Percentiles rank a stretch among this genome's conserved stretches.
phyloP scores from a whole-genome alignment of 2,329 filamentous ascomycete genomes.

The Magnaporthales sp. region DNA sequence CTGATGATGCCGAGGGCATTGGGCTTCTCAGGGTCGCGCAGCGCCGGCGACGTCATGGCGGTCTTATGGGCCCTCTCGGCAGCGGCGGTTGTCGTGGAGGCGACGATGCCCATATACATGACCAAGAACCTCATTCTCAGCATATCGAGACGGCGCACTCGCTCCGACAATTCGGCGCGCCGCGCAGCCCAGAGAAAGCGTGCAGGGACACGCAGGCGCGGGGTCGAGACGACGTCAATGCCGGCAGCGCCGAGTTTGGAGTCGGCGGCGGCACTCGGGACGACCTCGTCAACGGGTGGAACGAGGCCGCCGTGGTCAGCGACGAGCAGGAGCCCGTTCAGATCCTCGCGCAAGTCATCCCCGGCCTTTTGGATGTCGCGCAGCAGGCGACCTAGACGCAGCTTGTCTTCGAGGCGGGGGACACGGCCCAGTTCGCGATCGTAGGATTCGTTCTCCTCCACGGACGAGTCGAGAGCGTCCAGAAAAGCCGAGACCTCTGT shows the following conservation, averaged over 20 bases:
- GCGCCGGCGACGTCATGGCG: slow-evolving; percentile 7
- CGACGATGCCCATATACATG: slow-evolving; percentile 53
- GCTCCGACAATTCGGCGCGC: slow-evolving; percentile 44
- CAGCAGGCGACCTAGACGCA: slow-evolving; percentile 47
- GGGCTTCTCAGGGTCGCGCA: slow-evolving; percentile 21
- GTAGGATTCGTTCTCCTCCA: slow-evolving; percentile 56
- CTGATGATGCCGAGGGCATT: not conserved
- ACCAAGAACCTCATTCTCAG: slow-evolving; percentile 57
- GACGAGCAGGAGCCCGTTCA: slow-evolving; percentile 41
- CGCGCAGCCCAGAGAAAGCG: slow-evolving; percentile 51
- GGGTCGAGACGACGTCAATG: not conserved
- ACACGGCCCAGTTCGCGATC: slow-evolving; percentile 50
- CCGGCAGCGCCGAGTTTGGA: not conserved
- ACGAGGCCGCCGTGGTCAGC: slow-evolving; percentile 25
- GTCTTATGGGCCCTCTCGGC: slow-evolving; percentile 24
- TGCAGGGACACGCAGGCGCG: slow-evolving; percentile 34
- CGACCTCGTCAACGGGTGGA: not conserved
- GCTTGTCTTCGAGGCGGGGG: slow-evolving; percentile 51
- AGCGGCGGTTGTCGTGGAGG: slow-evolving; percentile 24
- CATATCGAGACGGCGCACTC: slow-evolving; percentile 49
- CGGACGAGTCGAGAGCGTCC: slow-evolving; percentile 52
- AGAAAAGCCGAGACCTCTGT: slow-evolving; percentile 48
- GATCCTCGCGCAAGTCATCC: slow-evolving; percentile 52
- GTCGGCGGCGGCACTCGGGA: not conserved
- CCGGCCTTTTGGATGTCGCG: slow-evolving; percentile 53